Evolutionary conservation across 1,284 basidiomycete genomes (phyloP).

Genomic region (Athelia psychrophila): DNA sequence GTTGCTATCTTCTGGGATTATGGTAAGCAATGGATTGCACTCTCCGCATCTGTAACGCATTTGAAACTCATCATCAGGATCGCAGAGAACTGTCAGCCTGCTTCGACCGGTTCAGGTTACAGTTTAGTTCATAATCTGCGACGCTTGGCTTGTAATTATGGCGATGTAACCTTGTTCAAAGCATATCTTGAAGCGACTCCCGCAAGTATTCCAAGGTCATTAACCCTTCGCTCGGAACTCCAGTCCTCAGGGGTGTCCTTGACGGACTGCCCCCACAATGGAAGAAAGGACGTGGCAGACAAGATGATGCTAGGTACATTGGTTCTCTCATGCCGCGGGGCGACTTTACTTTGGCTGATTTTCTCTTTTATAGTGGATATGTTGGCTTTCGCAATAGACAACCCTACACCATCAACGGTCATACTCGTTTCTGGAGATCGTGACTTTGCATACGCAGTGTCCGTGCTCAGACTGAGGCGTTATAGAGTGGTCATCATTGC

Average conservation of each 20-base stretch:
- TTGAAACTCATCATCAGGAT: neutral
- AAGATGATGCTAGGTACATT: constrained; percentile 31
- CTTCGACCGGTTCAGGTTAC: neutral
- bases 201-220: too few relatives aligned
- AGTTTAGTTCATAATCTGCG: neutral
- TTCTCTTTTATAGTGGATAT: constrained; percentile 5
- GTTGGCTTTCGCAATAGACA: constrained; percentile 22
- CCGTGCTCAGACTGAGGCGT: constrained; percentile 10
- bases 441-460: constrained; percentile 18
- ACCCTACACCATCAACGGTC: constrained; percentile 13
- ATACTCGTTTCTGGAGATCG: constrained; percentile 18
- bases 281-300: constrained; percentile 37
- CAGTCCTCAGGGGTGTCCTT: constrained; percentile 34
- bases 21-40: neutral
- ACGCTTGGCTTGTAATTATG: neutral
- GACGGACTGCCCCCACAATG: constrained; percentile 44
- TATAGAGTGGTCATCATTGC: constrained; percentile 14
- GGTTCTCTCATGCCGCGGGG: neutral
- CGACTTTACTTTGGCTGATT: neutral
- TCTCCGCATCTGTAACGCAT: neutral
- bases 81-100: neutral
- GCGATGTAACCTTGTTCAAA: neutral
- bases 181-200: neutral
- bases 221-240: constrained; percentile 31
- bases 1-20: neutral